A percentile compares a stretch with the other conserved stretches of the same genome.
Evolutionary conservation across 768 basidiomycete species (phyloP).

Genomic region (Trametes elegans): DNA sequence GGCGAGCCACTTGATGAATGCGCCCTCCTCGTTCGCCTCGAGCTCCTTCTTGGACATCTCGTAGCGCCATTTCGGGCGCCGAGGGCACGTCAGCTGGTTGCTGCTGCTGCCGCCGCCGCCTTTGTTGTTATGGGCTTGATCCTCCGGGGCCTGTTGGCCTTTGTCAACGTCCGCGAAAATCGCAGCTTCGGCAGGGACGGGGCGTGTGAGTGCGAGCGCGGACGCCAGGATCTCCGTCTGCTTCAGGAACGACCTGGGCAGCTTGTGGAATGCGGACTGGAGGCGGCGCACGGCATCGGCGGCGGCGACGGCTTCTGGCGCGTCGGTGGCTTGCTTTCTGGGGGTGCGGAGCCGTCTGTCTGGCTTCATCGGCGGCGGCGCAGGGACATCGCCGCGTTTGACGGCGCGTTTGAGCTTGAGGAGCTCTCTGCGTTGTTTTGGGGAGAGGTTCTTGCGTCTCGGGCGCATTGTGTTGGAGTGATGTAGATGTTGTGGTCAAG

Average conservation of each 20-base stretch:
- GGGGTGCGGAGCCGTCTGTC: conserved; percentile 30
- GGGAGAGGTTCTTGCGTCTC: conserved; percentile 49
- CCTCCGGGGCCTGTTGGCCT: too few relatives aligned
- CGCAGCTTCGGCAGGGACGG: conserved; percentile 44
- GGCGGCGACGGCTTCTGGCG: conserved; percentile 20
- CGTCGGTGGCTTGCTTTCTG: conserved; percentile 4
- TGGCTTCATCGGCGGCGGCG: conserved; percentile 35
- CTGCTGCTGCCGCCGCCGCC: too few relatives aligned
- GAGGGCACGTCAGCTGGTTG: conserved; percentile 47
- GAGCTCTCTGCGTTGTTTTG: conserved; percentile 68
- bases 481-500: not conserved
- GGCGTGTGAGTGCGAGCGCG: conserved; percentile 50
- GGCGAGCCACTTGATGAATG: conserved; percentile 76
- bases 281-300: conserved; percentile 48
- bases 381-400: conserved; percentile 68
- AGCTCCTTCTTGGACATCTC: conserved; percentile 88
- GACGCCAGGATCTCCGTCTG: conserved; percentile 56
- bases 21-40: conserved; percentile 84
- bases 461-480: conserved; percentile 19
- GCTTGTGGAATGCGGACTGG: conserved; percentile 68
- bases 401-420: conserved; percentile 78
- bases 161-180: conserved; percentile 33
- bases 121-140: too few relatives aligned
- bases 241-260: conserved; percentile 59
- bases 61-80: conserved; percentile 82